Evolutionary conservation across 2,329 filamentous ascomycete species (phyloP).

Genomic region (Aspergillus quadricinctus): DNA sequence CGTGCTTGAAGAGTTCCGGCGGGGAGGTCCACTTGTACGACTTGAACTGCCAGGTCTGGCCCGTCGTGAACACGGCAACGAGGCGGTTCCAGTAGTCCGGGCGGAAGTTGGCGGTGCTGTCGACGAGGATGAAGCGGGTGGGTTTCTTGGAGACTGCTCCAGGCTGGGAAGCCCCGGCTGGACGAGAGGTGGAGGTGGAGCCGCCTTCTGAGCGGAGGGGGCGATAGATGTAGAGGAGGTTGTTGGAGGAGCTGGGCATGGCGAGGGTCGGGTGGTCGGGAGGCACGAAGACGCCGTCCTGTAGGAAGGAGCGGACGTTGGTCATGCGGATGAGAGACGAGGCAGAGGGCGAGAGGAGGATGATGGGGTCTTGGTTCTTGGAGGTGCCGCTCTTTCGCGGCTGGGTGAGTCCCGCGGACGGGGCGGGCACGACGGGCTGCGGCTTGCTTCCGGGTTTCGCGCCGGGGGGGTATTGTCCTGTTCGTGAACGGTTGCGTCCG

Average conservation of each 20-base stretch:
- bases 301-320: conserved; percentile 92
- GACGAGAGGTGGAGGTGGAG: conserved; percentile 21
- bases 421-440: conserved; percentile 27
- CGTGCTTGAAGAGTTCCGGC: conserved; percentile 82
- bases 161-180: conserved; percentile 52
- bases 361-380: conserved; percentile 73
- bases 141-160: conserved; percentile 49
- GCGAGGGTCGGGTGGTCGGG: conserved; percentile 60
- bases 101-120: conserved; percentile 90
- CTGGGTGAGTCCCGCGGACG: conserved; percentile 36
- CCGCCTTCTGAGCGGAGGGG: conserved; percentile 53
- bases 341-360: conserved; percentile 91
- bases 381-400: conserved; percentile 37
- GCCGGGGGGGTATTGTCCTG: conserved; percentile 31
- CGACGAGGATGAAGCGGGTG: conserved; percentile 91
- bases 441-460: conserved; percentile 32
- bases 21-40: conserved; percentile 94
- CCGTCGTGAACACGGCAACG: conserved; percentile 94
- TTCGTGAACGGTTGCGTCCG: conserved; percentile 45
- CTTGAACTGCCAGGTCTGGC: conserved; percentile 98
- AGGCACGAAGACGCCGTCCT: conserved; percentile 74
- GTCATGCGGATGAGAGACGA: conserved; percentile 92
- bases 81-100: conserved; percentile 96
- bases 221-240: conserved; percentile 82
- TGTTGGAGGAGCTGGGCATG: conserved; percentile 55